These are phyloP conservation scores for Halteria grandinella DNA, from an alignment of 73 alveolate genomes.

Conservation along the genomic window DNA sequence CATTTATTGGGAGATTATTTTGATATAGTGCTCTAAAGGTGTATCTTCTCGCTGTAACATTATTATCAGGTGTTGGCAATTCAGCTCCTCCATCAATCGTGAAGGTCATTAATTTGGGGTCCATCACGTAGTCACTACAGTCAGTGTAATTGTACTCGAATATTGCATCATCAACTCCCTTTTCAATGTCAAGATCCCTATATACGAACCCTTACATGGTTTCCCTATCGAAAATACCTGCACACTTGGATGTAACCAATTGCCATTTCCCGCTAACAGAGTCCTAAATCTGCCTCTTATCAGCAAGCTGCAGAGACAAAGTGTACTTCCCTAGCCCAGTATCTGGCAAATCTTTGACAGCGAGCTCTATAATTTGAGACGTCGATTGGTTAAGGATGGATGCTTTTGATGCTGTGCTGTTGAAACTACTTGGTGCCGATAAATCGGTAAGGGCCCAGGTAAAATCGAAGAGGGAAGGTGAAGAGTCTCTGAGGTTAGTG, in stretches of 20 bases:
- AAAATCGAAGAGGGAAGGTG: neutral
- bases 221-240: conserved; percentile 10
- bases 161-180: conserved; percentile 27
- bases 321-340: conserved; percentile 30
- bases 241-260: conserved; percentile 5
- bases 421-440: neutral
- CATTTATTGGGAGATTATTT: conserved; percentile 17
- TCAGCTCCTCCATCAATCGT: conserved; percentile 19
- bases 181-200: conserved; percentile 9
- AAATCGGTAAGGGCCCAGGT: conserved; percentile 16
- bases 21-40: neutral
- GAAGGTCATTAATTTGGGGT: conserved; percentile 3
- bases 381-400: conserved; percentile 15
- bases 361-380: neutral
- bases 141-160: conserved; percentile 18
- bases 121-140: conserved; percentile 30
- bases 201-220: neutral
- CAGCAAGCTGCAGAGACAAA: conserved; percentile 7
- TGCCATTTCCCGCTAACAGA: neutral
- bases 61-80: conserved; percentile 1
- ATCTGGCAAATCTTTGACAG: neutral
- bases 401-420: conserved; percentile 2
- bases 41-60: neutral
- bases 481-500: conserved; percentile 5
- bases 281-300: neutral